Base-by-base conservation (phyloP, 177 flowering plant species). In the Telopea speciosissima region DNA sequence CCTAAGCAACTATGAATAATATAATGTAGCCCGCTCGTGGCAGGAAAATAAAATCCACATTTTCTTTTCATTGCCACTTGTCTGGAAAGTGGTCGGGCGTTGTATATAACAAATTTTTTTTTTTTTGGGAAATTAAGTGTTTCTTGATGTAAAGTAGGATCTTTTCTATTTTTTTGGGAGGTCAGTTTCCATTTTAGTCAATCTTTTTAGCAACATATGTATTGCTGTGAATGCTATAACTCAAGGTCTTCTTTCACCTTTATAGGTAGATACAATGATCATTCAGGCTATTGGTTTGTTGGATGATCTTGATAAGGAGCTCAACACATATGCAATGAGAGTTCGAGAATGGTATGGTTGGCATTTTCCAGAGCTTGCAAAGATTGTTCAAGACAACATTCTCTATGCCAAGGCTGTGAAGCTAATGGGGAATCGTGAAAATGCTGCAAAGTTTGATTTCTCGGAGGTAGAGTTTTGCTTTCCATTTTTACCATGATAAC, bases 241-340 rank as follows among this genome's bases (percentile, higher is more conserved):
- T 49, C 19, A 49, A 2, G 22, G 24, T 68, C 23, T 44, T 64
- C 22, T 10, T 65, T 26, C 7, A 17, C 8, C 19, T 49, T 8
- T 49, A 3, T 70, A 92, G 97, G 98, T 96, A 65, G 99, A 96
- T 75, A 96, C 98, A 1, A 93, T 95, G 98, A 89, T 93, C 42
- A 86, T 93, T 73, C 99, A 93, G 71, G 98, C 99, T 24, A 96
- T 96, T 83, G 92, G 98, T 49, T 82, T 93, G 83, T 82, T 93
- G 82, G 99, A 96, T 85, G 98, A 93, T 83, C 96, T 96, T 72
- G 99, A 96, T 81, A 96, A 96, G 74, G 99, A 96, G 80, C 87
- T 96, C 9, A 96, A 96, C 75, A 93, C 96, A 11, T 91, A 93
- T 79, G 98, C 97, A 16, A 96, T 96, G 99, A 87, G 98, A 73